These are phyloP conservation scores for Xylaria sp. DNA, from an alignment of 2,329 filamentous ascomycete species.

Conservation along the genomic window DNA sequence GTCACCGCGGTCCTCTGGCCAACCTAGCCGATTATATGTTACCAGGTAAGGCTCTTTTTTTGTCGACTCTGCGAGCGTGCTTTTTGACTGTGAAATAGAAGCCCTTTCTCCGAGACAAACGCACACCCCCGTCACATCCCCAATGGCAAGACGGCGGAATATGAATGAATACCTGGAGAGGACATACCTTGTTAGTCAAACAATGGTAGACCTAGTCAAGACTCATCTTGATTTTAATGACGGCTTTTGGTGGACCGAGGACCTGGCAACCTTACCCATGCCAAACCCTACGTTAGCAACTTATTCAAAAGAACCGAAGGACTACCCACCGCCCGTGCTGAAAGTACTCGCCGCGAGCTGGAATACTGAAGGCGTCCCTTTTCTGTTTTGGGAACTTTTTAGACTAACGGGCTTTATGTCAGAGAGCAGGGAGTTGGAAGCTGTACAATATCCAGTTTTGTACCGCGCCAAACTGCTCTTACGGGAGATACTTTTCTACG, in stretches of 20 bases:
- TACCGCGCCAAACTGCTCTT: constrained; percentile 65
- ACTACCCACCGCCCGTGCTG: constrained; percentile 60
- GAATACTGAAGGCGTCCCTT: constrained; percentile 60
- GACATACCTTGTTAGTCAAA: constrained; percentile 55
- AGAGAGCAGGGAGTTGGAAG: constrained; percentile 59
- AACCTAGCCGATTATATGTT: constrained; percentile 61
- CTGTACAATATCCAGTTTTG: constrained; percentile 59
- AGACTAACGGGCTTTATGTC: constrained; percentile 62
- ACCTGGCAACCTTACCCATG: constrained; percentile 55
- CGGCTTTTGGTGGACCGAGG: constrained; percentile 67
- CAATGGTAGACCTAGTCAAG: constrained; percentile 55
- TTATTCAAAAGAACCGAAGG: constrained; percentile 53
- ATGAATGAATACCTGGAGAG: constrained; percentile 64
- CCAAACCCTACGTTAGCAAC: constrained; percentile 52
- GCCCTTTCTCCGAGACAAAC: constrained; percentile 59
- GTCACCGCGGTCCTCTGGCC: constrained; percentile 60
- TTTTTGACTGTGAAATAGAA: constrained; percentile 50
- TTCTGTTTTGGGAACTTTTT: constrained; percentile 64
- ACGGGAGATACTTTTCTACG: constrained; percentile 64
- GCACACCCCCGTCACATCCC: constrained; percentile 62
- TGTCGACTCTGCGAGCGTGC: not conserved
- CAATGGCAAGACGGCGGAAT: constrained; percentile 58
- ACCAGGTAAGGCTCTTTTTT: constrained; percentile 54
- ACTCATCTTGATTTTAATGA: constrained; percentile 63
- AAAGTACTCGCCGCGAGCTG: constrained; percentile 62